phyloP scores from a whole-genome alignment of 192 early-diverging fungal species.

The Gamsiella multidivaricata region DNA sequence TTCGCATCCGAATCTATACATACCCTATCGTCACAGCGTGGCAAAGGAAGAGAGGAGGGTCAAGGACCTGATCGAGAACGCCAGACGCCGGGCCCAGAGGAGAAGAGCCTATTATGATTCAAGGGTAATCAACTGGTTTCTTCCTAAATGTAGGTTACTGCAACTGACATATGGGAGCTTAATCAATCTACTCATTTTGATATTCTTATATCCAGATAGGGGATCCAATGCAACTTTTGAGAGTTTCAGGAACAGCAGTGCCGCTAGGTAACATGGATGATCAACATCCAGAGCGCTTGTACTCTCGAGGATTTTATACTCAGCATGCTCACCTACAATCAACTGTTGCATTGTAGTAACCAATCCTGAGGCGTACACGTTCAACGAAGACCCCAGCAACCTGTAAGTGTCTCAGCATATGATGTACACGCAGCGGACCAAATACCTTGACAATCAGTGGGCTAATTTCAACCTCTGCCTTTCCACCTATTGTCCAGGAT shows the following conservation, averaged over 20 bases:
- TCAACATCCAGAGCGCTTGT: too few species aligned
- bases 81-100: slow-evolving; percentile 40
- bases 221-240: slow-evolving; percentile 46
- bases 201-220: slow-evolving; percentile 36
- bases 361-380: slow-evolving; percentile 31
- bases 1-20: too few species aligned
- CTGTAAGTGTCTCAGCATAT: slow-evolving; percentile 34
- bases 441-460: too few species aligned
- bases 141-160: too few species aligned
- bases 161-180: too few species aligned
- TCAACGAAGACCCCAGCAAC: slow-evolving; percentile 33
- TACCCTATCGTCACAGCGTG: slow-evolving; percentile 9
- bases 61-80: slow-evolving; percentile 31
- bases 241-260: slow-evolving; percentile 36
- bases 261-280: slow-evolving; percentile 26
- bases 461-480: too few species aligned
- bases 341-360: slow-evolving; percentile 5
- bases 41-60: slow-evolving; percentile 46
- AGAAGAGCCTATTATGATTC: slow-evolving; percentile 46
- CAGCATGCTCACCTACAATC: not conserved
- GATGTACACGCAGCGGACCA: not conserved
- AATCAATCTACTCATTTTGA: too few species aligned
- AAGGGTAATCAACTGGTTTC: slow-evolving; percentile 5
- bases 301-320: too few species aligned
- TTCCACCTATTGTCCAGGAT: slow-evolving; percentile 17